A percentile compares a stretch with the other conserved stretches of the same genome.
Conservation (phyloP, 1,139 yeast species). For the Blastobotrys raffinosifermentans region DNA sequence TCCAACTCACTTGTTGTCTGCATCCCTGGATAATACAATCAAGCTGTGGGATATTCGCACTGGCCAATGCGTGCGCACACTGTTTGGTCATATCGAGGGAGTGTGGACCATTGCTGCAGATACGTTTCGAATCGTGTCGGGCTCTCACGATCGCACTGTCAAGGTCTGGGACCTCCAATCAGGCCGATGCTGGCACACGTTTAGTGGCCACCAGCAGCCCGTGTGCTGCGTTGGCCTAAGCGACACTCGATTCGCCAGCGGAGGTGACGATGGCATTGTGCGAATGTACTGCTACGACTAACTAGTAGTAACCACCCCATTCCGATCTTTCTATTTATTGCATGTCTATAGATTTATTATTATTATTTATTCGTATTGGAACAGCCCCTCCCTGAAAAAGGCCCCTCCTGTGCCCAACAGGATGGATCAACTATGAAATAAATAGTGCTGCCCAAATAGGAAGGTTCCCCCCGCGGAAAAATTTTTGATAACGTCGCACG, state of each 20-base stretch:
- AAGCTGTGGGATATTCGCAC: conserved; percentile 86
- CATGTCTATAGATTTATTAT: neutral
- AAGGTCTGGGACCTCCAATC: conserved; percentile 95
- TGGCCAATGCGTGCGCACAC: conserved; percentile 85
- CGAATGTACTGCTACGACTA: conserved; percentile 70
- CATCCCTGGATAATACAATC: conserved; percentile 89
- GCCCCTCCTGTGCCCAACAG: no score
- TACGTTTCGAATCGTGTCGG: conserved; percentile 87
- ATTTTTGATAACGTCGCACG: no score
- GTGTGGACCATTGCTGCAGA: conserved; percentile 97
- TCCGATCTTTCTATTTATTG: no score
- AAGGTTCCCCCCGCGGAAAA: no score
- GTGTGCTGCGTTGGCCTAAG: conserved; percentile 86
- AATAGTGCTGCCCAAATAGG: no score
- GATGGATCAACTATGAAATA: no score
- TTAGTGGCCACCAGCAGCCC: conserved; percentile 66
- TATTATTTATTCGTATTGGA: neutral
- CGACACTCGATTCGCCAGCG: conserved; percentile 85
- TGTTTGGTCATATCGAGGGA: conserved; percentile 96
- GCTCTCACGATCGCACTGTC: conserved; percentile 84
- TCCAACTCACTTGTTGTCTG: conserved; percentile 81
- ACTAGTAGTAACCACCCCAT: conserved; percentile 6
- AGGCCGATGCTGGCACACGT: conserved; percentile 91
- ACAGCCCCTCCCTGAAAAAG: no score
- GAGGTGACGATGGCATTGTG: conserved; percentile 80